Conservation (phyloP, 139 green algal genomes). For the Chlorella sp. region DNA sequence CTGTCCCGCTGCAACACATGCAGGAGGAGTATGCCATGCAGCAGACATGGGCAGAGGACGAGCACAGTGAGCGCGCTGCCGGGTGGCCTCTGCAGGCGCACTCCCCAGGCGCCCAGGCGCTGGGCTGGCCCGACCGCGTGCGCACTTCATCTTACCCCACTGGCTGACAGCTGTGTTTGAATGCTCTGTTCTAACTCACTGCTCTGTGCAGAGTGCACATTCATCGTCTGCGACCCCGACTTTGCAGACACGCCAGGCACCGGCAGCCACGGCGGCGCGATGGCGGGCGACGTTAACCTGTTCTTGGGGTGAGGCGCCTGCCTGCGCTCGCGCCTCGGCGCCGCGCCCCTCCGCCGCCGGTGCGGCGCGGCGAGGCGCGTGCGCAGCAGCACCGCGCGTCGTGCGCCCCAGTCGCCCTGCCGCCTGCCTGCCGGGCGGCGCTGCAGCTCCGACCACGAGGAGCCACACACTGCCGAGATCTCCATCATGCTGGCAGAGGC, state of each 20-base stretch:
- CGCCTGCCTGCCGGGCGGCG: not conserved
- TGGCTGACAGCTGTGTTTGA: too few relatives aligned
- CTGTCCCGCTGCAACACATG: slow-evolving; percentile 3
- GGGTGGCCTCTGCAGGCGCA: not conserved
- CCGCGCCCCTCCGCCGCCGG: too few relatives aligned
- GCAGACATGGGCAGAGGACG: slow-evolving; percentile 68
- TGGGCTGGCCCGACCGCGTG: too few relatives aligned
- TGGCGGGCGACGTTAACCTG: slow-evolving; percentile 63
- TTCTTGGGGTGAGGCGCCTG: slow-evolving; percentile 55
- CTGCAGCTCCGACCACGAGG: slow-evolving; percentile 39
- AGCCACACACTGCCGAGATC: slow-evolving; percentile 43
- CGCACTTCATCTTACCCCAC: too few relatives aligned
- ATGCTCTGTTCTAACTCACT: not conserved
- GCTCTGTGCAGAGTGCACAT: slow-evolving; percentile 66
- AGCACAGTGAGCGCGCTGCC: slow-evolving; percentile 52
- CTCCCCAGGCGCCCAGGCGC: too few relatives aligned
- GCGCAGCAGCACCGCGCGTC: not conserved
- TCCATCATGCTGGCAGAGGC: slow-evolving; percentile 80
- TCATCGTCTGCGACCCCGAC: slow-evolving; percentile 73
- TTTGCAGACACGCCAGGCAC: slow-evolving; percentile 41
- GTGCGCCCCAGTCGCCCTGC: not conserved
- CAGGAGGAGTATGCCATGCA: slow-evolving; percentile 88
- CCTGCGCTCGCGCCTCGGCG: not conserved
- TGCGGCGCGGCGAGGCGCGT: too few relatives aligned
- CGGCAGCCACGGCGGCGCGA: slow-evolving; percentile 40